phyloP scores from a whole-genome alignment of 2,329 filamentous ascomycete genomes.

The Fusarium subglutinans region DNA sequence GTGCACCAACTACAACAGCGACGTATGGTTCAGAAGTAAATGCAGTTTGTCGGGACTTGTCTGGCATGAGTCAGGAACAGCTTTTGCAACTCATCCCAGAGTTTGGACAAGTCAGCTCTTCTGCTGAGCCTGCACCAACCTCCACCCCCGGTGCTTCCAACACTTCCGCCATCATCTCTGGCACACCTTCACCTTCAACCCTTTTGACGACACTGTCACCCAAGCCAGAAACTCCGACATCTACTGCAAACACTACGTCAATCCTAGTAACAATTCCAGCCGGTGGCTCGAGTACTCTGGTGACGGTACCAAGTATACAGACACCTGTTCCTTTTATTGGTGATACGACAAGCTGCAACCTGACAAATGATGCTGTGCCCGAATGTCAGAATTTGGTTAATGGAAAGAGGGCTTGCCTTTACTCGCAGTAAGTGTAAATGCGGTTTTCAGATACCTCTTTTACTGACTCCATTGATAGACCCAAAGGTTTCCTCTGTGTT shows the following conservation, averaged over 20 bases:
- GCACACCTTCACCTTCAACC: background rate
- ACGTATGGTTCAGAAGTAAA: background rate
- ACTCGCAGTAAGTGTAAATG: background rate
- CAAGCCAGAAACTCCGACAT: background rate
- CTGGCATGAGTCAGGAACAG: background rate
- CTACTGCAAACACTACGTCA: background rate
- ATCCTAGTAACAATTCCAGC: background rate
- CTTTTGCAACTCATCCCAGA: background rate
- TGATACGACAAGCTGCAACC: background rate
- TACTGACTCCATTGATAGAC: background rate
- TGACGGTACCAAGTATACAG: background rate
- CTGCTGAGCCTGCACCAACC: background rate
- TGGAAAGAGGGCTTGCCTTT: background rate
- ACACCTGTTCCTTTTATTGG: background rate
- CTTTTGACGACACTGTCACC: background rate
- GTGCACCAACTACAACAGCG: background rate
- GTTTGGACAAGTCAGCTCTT: background rate
- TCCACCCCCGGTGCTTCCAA: background rate
- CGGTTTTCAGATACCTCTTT: rapidly evolving
- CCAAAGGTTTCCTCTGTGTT: background rate
- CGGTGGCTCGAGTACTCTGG: background rate
- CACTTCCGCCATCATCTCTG: background rate
- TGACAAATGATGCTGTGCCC: background rate
- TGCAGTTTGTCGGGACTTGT: background rate
- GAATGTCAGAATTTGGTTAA: background rate